Conservation (phyloP, 306 rosid species). For the Dryas drummondii region DNA sequence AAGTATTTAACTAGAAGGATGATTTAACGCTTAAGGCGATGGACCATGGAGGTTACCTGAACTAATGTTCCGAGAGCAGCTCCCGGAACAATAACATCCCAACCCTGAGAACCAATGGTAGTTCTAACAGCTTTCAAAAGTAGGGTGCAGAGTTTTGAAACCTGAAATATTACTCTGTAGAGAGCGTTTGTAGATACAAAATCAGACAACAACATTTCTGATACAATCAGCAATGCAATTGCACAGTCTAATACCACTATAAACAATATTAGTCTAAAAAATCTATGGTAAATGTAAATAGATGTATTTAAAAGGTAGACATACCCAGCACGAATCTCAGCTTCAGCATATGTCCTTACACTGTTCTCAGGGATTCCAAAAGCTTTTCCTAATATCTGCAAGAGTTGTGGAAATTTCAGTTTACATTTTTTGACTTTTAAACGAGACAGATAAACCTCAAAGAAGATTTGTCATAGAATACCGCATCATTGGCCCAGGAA, state of each 20-base stretch:
- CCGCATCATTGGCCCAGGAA: not conserved
- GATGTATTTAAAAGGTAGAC: constrained; percentile 17
- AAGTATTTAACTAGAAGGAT: not conserved
- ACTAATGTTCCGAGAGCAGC: constrained; percentile 72
- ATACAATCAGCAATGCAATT: constrained; percentile 15
- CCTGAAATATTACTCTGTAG: constrained; percentile 90
- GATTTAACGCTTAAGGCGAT: constrained; percentile 13
- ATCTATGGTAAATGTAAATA: not conserved
- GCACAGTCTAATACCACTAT: constrained; percentile 11
- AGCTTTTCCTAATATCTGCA: constrained; percentile 84
- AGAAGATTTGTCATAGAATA: not conserved
- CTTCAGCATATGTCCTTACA: constrained; percentile 86
- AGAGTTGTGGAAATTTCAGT: constrained; percentile 15
- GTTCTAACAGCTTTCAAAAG: constrained; percentile 85
- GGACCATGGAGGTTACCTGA: constrained; percentile 52
- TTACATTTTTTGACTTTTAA: not conserved
- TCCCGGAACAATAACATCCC: constrained; percentile 99
- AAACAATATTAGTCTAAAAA: constrained; percentile 20
- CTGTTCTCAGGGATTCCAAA: constrained; percentile 86
- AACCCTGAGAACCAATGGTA: constrained; percentile 83
- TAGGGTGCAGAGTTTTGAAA: constrained; percentile 84
- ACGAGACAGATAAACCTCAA: not conserved
- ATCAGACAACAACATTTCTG: constrained; percentile 25
- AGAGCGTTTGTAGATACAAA: constrained; percentile 25
- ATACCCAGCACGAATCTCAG: constrained; percentile 96